A percentile compares a stretch with the other conserved stretches of the same genome.
Conservation (phyloP, 2,329 filamentous ascomycete genomes). For the Dactylonectria macrodidyma region DNA sequence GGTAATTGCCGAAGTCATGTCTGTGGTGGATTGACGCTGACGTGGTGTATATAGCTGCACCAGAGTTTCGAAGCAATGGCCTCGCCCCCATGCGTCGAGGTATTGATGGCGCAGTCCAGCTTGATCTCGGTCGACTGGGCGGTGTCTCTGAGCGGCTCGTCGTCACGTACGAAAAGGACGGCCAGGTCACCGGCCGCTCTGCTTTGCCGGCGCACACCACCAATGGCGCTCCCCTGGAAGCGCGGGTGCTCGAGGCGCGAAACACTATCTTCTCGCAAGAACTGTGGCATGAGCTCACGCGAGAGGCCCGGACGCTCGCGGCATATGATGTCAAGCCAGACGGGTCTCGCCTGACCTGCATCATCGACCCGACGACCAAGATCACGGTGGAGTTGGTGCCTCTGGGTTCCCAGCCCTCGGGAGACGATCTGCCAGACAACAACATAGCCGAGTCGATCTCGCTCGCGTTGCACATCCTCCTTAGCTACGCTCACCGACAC, state of each 20-base stretch:
- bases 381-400: conserved; percentile 79
- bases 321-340: conserved; percentile 79
- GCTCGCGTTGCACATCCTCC: conserved; percentile 80
- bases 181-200: conserved; percentile 71
- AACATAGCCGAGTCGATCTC: conserved; percentile 75
- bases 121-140: conserved; percentile 75
- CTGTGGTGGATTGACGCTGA: conserved; percentile 44
- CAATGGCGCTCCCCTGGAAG: conserved; percentile 70
- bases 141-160: conserved; percentile 73
- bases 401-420: conserved; percentile 59
- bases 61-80: conserved; percentile 77
- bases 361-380: conserved; percentile 64
- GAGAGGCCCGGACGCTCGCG: conserved; percentile 82
- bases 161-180: conserved; percentile 74
- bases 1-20: conserved; percentile 55
- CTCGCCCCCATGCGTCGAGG: conserved; percentile 84
- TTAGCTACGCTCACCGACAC: conserved; percentile 84
- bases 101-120: conserved; percentile 79
- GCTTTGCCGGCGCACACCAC: conserved; percentile 66
- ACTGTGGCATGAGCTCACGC: conserved; percentile 89
- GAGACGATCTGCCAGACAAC: conserved; percentile 58
- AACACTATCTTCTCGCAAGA: conserved; percentile 89
- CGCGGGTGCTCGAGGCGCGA: conserved; percentile 80
- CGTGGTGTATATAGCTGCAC: conserved; percentile 58
- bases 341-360: conserved; percentile 70